Evolutionary conservation across 2,329 filamentous ascomycete species (phyloP), one percentile per base, ranked within the genome.

Genomic region (Colletotrichum cordylinicola): DNA sequence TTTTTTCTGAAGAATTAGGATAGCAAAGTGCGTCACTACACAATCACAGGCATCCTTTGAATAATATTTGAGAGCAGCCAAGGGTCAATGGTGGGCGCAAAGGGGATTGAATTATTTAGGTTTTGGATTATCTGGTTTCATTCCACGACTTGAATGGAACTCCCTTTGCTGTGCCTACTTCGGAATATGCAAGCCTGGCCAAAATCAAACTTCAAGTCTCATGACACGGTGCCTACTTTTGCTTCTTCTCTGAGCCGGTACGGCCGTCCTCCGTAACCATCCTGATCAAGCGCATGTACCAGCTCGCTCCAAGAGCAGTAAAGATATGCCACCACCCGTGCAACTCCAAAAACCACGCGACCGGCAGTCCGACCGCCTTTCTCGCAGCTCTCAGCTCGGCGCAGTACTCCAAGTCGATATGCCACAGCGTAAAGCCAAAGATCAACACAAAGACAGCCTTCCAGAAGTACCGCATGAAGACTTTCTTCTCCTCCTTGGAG

Each of bases 311-410:
- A 24, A 90, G 83, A 0, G 90, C 91, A 0, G 91, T 93, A 31
- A 92, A 82, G 18, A 93, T 82, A 78, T 93, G 91, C 91, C 91
- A 93, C 91, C 91, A 93, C 1, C 90, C 91, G 79, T 93, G 91
- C 16, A 92, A 79, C 82, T 93, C 91, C 6, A 93, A 80, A 1
- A 90, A 39, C 81, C 89, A 91, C 2, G 87, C 88, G 86, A 85
- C 90, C 0, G 91, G 91, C 58, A 91, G 80, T 0, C 91, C 91
- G 3, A 92, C 78, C 0, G 69, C 77, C 9, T 83, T 82, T 65
- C 90, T 87, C 13, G 88, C 77, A 0, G 77, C 74, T 4, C 90
- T 87, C 29, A 93, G 83, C 74, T 86, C 80, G 0, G 81, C 80
- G 78, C 91, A 93, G 15, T 86, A 83, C 78, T 90, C 86, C 12